Conservation (phyloP, 192 early-diverging fungal genomes). For the Pecoramyces ruminantium region DNA sequence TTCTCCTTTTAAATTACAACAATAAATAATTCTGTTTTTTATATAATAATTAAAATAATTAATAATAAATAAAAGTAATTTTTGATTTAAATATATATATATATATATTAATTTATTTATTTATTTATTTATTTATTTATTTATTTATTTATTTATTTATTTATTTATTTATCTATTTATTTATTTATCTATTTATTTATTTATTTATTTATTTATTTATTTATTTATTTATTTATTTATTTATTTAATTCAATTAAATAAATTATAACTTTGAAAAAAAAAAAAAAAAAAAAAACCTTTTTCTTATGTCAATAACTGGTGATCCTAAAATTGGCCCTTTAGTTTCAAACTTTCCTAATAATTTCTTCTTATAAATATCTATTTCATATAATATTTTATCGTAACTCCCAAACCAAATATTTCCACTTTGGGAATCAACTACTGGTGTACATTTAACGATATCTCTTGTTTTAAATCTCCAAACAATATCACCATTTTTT, state of each 20-base stretch:
- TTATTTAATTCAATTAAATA: too few species aligned
- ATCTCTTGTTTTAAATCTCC: neutral
- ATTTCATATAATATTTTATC: neutral
- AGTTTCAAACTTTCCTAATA: neutral
- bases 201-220: too few species aligned
- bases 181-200: too few species aligned
- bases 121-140: too few species aligned
- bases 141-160: too few species aligned
- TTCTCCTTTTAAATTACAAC: neutral
- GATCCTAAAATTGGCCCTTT: neutral
- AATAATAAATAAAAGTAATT: too few species aligned
- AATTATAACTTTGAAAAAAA: too few species aligned
- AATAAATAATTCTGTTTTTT: neutral
- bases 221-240: too few species aligned
- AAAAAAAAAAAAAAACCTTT: neutral
- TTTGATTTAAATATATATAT: too few species aligned
- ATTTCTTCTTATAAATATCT: neutral
- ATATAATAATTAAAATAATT: too few species aligned
- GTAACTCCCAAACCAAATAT: neutral
- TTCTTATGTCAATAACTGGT: neutral
- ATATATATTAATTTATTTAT: too few species aligned
- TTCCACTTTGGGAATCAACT: neutral
- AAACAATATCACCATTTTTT: neutral
- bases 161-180: too few species aligned
- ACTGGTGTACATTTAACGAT: neutral